Conservation (phyloP, 345 rosid genomes). For the Acer negundo region DNA sequence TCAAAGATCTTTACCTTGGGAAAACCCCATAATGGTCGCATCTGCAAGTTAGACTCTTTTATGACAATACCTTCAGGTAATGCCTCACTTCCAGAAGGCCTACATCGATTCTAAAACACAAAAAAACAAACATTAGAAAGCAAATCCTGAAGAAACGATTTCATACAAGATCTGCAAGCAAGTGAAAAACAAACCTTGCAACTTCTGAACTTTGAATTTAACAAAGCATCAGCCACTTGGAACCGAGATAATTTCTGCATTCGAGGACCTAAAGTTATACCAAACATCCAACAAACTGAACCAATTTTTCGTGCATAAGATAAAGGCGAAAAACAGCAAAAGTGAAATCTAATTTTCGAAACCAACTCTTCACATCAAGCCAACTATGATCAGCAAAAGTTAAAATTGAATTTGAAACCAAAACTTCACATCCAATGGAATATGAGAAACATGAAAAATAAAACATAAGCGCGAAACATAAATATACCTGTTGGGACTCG, state of each 20-base stretch:
- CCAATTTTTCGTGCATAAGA: slow-evolving; percentile 3
- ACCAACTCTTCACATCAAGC: background rate
- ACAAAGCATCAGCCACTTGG: slow-evolving; percentile 31
- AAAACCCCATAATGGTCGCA: slow-evolving; percentile 64
- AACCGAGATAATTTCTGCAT: slow-evolving; percentile 46
- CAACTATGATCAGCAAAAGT: too few relatives aligned
- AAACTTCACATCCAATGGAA: background rate
- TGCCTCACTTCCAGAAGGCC: slow-evolving; percentile 53
- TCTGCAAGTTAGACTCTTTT: slow-evolving; percentile 51
- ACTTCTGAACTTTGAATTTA: slow-evolving; percentile 20
- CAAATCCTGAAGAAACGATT: background rate
- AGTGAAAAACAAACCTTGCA: slow-evolving; percentile 45
- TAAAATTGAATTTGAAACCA: background rate
- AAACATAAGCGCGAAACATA: background rate
- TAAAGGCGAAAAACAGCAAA: background rate
- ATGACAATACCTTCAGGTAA: slow-evolving; percentile 57
- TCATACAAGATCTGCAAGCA: background rate
- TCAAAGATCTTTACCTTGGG: slow-evolving; percentile 39
- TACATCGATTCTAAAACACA: slow-evolving; percentile 41
- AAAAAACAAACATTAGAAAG: slow-evolving; percentile 22
- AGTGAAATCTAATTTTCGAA: background rate
- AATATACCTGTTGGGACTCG: slow-evolving; percentile 42
- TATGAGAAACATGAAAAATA: background rate
- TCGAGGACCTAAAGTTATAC: slow-evolving; percentile 12
- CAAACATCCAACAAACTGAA: background rate